These are phyloP conservation scores for Aureobasidium pullulans DNA, from an alignment of 2,329 filamentous ascomycete species.

Conservation along the genomic window DNA sequence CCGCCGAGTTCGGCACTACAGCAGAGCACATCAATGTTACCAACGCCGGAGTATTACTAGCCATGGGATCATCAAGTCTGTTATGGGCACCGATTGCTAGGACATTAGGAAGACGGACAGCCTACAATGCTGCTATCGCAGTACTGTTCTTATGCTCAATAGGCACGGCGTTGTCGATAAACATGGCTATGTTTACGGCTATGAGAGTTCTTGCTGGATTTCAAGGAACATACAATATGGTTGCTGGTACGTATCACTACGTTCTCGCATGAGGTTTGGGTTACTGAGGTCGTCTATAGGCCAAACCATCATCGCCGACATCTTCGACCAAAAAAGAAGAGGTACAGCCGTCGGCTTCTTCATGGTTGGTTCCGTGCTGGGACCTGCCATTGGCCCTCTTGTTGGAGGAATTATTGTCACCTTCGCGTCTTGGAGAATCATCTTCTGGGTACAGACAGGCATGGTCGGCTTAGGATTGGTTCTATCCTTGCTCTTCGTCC, in stretches of 20 bases:
- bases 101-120: constrained; percentile 36
- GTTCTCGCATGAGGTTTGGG: not conserved
- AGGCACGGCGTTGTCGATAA: constrained; percentile 62
- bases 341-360: constrained; percentile 68
- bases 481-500: constrained; percentile 57
- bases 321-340: constrained; percentile 39
- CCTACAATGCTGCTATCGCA: constrained; percentile 47
- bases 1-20: constrained; percentile 54
- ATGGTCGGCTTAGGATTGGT: constrained; percentile 52
- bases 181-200: constrained; percentile 60
- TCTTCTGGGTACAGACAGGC: constrained; percentile 67
- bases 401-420: constrained; percentile 68
- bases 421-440: constrained; percentile 62
- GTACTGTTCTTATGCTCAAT: constrained; percentile 60
- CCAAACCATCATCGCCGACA: constrained; percentile 51
- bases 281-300: not conserved
- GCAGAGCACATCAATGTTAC: constrained; percentile 62
- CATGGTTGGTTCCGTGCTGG: constrained; percentile 56
- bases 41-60: constrained; percentile 62
- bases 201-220: constrained; percentile 66
- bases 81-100: constrained; percentile 61
- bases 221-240: constrained; percentile 65
- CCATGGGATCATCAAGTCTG: constrained; percentile 61
- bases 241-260: constrained; percentile 49
- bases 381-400: constrained; percentile 52